Evolutionary conservation across 306 rosid genomes (phyloP).

Genomic region (Ammopiptanthus mongolicus): DNA sequence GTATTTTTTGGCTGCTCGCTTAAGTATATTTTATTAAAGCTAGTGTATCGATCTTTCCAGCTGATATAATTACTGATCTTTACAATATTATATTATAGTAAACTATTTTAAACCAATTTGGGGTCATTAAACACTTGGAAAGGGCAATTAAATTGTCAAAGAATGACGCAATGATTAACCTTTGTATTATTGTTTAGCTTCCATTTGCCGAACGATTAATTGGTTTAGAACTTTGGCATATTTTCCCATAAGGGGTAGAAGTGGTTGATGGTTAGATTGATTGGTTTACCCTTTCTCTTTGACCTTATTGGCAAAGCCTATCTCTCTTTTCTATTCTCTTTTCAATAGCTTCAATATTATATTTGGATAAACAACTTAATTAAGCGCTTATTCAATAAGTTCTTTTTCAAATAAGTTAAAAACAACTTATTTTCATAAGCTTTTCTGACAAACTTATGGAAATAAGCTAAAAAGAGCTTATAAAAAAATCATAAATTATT

Average conservation of each 20-base stretch:
- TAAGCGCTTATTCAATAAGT: too few relatives aligned
- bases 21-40: background rate
- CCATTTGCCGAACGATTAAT: background rate
- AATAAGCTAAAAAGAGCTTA: too few relatives aligned
- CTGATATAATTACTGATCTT: background rate
- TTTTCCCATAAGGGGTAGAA: slow-evolving; percentile 20
- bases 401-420: too few relatives aligned
- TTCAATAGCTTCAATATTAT: slow-evolving; percentile 4
- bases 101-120: background rate
- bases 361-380: too few relatives aligned
- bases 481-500: too few relatives aligned
- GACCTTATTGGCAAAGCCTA: slow-evolving; percentile 28
- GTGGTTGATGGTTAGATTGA: slow-evolving; percentile 58
- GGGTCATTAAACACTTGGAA: background rate
- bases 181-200: background rate
- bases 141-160: slow-evolving; percentile 25
- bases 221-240: slow-evolving; percentile 7
- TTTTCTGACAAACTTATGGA: too few relatives aligned
- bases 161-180: slow-evolving; percentile 22
- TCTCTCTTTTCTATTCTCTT: background rate
- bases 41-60: background rate
- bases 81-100: background rate
- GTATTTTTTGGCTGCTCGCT: too few relatives aligned
- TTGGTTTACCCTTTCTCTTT: slow-evolving; percentile 57
- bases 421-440: too few relatives aligned